Evolutionary conservation across 1,284 basidiomycete genomes (phyloP), one percentile per base, ranked within the genome.

Genomic region (Cystobasidium sp.): DNA sequence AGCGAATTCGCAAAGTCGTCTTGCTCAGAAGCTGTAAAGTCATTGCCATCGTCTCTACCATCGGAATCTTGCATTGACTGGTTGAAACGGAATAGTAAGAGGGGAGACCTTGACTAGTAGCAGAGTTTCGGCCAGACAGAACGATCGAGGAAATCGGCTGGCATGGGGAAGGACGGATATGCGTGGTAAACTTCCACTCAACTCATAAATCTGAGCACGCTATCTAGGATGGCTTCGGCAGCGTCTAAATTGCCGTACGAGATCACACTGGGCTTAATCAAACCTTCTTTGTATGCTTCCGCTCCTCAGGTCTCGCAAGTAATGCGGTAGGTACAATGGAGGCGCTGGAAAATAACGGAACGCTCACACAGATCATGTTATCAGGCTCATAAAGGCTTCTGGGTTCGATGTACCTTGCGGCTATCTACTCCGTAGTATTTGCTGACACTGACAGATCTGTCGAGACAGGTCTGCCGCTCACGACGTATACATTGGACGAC

Each of bases 241-340:
- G 20, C 64, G 1, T 31, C 49, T 31, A 49, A 51, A 39, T 41
- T 51, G 47, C 24, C 65, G 1, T 74, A 74, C 37, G 72, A 79
- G 68, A 61, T 79, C 41, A 79, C 79, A 0, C 70, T 79, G 3
- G 79, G 76, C 14, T 69, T 79, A 49, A 77, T 79, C 70, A 79
- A 79, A 56, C 78, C 79, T 0, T 76, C 76, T 0, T 74, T 79
- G 3, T 75, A 75, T 3, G 77, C 78, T 1, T 75, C 75, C n/a
- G 75, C 78, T 22, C 74, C 77, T 1, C 75, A 77, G 18, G 62
- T 62, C 7, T 73, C 70, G 8, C 47, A 66, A 59, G 70, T 73
- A n/a, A 18, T 73, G 52, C 70, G 70, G 78, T 79, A 59, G 14
- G 41, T 16, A 7, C 61, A 20, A 47, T 12, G n/a, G 24, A 3